Evolutionary conservation across 106 monocot species (phyloP).

Genomic region (Cymbidium sinense): DNA sequence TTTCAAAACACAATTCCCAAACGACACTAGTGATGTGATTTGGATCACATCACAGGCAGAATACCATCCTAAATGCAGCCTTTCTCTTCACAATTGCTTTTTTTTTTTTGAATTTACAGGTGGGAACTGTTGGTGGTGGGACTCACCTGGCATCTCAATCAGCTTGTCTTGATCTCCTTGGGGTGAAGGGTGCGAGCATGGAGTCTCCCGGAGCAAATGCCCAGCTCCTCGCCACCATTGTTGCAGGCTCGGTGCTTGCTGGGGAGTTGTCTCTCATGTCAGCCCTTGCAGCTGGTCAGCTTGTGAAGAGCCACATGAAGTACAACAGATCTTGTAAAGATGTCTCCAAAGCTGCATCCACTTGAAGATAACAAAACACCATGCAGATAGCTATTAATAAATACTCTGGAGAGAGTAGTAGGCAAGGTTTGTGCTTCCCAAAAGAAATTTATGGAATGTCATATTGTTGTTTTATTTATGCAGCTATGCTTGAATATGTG

Average conservation of each 20-base stretch:
- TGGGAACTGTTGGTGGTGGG: slow-evolving; percentile 92
- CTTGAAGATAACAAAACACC: background rate
- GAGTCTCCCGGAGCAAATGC: slow-evolving; percentile 78
- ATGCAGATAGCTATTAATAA: background rate
- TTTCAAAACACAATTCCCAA: too few species aligned
- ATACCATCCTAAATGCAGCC: too few species aligned
- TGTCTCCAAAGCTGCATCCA: slow-evolving; percentile 15
- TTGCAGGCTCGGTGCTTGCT: slow-evolving; percentile 83
- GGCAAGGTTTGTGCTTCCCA: background rate
- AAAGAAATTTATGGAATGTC: background rate
- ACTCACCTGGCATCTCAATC: slow-evolving; percentile 87
- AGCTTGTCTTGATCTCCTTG: slow-evolving; percentile 81
- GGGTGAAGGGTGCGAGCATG: slow-evolving; percentile 75
- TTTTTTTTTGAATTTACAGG: slow-evolving; percentile 24
- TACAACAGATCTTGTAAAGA: slow-evolving; percentile 75
- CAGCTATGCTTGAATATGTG: background rate
- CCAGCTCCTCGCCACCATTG: slow-evolving; percentile 65
- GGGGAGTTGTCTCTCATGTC: slow-evolving; percentile 89
- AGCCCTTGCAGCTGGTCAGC: slow-evolving; percentile 81
- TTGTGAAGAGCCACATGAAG: slow-evolving; percentile 90
- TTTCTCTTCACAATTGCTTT: too few species aligned
- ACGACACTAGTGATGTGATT: too few species aligned
- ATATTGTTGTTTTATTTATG: background rate
- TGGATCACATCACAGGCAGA: too few species aligned
- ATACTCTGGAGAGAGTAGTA: background rate